Evolutionary conservation across 1,284 basidiomycete genomes (phyloP), one percentile per base, ranked within the genome.

Genomic region (Tilletia indica): DNA sequence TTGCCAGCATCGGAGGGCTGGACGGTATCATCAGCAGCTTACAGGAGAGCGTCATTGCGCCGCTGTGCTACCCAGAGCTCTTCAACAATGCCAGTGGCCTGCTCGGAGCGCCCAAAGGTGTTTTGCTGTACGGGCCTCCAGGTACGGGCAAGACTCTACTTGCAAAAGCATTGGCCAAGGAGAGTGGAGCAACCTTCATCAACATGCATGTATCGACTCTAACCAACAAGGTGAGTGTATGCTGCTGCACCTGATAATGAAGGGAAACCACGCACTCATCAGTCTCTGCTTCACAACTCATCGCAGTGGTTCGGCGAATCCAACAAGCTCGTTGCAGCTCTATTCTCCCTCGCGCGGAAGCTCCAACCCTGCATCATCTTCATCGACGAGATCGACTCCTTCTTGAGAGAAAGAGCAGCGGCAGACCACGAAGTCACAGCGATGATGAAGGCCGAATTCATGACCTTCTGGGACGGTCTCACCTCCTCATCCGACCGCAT

Each of bases 361-460:
- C 86, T 91, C 5, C 90, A 92, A 81, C 91, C 91, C 2, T 88
- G 88, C 71, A 92, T 92, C 82, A 90, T 92, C 74, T 92, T 92
- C 84, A 91, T 92, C 80, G 91, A 92, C 83, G 91, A 92, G 85
- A 92, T 92, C 72, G 91, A 92, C 83, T 93, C 92, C 8, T 94
- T 99, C 85, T 86, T 99, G 85, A 87, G 96, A 71, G 93, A 97
- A 84, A 88, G 97, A 74, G 86, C 86, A 12, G 89, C 90, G 69
- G 91, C 91, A 12, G 97, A 99, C 82, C 97, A 99, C 85, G 97
- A 99, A 82, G 96, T 95, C 64, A 98, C 94, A 36, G 93, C 91
- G 4, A 98, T 98, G 94, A 97, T 99, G 90, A 99, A 99, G 86
- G 96, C 96, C 1, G 96, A 99, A 83, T 99, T 99, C 84, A 97